A percentile compares a stretch with the other conserved stretches of the same genome.
Evolutionary conservation across 2,329 filamentous ascomycete genomes (phyloP).

Genomic region (Triangularia setosa): DNA sequence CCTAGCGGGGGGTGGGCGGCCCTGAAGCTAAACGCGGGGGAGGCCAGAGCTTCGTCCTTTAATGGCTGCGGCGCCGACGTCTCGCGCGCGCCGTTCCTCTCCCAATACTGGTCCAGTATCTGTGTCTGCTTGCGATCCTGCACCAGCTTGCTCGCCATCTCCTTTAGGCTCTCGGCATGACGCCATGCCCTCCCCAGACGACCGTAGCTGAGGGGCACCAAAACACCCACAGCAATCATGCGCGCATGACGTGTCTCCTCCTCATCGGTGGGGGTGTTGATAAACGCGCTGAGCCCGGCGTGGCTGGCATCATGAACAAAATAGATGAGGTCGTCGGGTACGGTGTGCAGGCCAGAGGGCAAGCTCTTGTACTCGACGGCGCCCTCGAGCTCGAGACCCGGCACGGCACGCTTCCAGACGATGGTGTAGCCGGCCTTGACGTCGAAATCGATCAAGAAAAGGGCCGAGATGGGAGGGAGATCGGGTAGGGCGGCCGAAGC

Average conservation of each 20-base stretch:
- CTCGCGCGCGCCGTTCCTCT: constrained; percentile 48
- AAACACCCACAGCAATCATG: constrained; percentile 86
- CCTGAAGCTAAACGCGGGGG: constrained; percentile 47
- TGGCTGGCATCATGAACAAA: constrained; percentile 78
- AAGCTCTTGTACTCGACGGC: constrained; percentile 95
- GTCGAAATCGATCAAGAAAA: constrained; percentile 89
- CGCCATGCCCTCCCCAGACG: constrained; percentile 84
- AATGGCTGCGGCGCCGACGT: constrained; percentile 35
- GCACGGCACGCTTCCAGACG: constrained; percentile 73
- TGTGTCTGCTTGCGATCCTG: constrained; percentile 59
- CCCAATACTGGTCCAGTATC: constrained; percentile 78
- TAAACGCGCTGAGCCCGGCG: constrained; percentile 87
- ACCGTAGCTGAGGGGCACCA: constrained; percentile 83
- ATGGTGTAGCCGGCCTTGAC: constrained; percentile 90
- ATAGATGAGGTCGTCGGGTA: constrained; percentile 85
- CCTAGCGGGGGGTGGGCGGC: constrained; percentile 33
- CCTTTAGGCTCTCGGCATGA: constrained; percentile 72
- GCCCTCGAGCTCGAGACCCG: constrained; percentile 72
- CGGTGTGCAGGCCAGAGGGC: constrained; percentile 86
- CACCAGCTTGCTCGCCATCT: constrained; percentile 66
- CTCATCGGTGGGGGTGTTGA: constrained; percentile 76
- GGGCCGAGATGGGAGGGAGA: constrained; percentile 64
- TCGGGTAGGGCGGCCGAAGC: constrained; percentile 39
- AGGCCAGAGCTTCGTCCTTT: constrained; percentile 49
- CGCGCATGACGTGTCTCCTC: constrained; percentile 76